A percentile compares a stretch with the other conserved stretches of the same genome.
Conservation (phyloP, 805 yeast genomes). For the Tetrapisispora iriomotensis region DNA sequence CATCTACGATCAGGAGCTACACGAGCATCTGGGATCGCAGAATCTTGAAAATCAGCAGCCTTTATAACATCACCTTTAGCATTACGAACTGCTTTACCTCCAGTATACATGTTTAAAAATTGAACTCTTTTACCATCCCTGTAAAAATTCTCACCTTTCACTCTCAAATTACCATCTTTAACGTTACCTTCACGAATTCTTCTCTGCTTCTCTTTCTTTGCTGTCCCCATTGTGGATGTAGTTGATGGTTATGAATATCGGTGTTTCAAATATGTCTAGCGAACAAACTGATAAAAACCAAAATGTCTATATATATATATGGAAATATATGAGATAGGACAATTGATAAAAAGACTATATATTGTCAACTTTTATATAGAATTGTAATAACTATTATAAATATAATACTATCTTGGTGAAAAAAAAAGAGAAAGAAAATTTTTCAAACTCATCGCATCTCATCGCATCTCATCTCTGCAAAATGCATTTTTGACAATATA, state of each 20-base stretch:
- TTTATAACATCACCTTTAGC: slow-evolving; percentile 77
- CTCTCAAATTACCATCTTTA: slow-evolving; percentile 84
- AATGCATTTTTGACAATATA: no score
- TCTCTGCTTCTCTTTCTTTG: slow-evolving; percentile 83
- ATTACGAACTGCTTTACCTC: slow-evolving; percentile 79
- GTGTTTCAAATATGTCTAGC: no score
- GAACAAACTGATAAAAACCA: no score
- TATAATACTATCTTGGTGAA: background rate
- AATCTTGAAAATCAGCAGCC: slow-evolving; percentile 83
- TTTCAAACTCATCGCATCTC: slow-evolving; percentile 4
- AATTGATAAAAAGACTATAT: no score
- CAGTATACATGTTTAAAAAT: slow-evolving; percentile 84
- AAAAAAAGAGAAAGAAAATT: background rate
- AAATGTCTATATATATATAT: background rate
- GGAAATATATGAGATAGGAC: no score
- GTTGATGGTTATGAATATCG: no score
- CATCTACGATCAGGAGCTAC: slow-evolving; percentile 94
- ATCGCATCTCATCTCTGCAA: slow-evolving; percentile 3
- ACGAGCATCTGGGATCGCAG: slow-evolving; percentile 81
- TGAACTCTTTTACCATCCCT: slow-evolving; percentile 88
- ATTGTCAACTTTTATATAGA: no score
- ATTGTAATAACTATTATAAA: no score
- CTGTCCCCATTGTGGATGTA: slow-evolving; percentile 72
- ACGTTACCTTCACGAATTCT: slow-evolving; percentile 72
- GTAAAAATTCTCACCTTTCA: slow-evolving; percentile 95